A percentile compares a stretch with the other conserved stretches of the same genome.
Evolutionary conservation across 495 filamentous ascomycete species (phyloP).

Genomic region (Xylaria castorea): DNA sequence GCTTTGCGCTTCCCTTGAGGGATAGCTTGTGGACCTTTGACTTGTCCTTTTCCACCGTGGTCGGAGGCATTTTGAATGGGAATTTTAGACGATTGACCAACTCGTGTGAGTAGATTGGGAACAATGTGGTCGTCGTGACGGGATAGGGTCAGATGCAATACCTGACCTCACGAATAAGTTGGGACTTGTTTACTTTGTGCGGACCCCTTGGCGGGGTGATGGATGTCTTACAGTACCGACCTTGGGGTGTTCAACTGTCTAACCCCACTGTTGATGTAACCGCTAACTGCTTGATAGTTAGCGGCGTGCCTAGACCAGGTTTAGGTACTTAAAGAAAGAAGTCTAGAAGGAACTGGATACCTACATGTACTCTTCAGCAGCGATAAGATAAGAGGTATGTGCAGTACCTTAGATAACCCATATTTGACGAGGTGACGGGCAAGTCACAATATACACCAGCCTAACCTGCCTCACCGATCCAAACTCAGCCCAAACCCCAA

Average conservation of each 20-base stretch:
- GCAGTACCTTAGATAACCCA: not conserved
- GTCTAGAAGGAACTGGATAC: not conserved
- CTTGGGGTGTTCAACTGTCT: not conserved
- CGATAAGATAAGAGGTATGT: slow-evolving; percentile 5
- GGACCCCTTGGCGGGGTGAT: slow-evolving; percentile 42
- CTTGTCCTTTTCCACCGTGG: slow-evolving; percentile 70
- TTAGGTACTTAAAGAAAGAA: not conserved
- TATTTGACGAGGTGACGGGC: not conserved
- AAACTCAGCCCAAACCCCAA: slow-evolving; percentile 13
- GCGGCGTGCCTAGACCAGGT: not conserved
- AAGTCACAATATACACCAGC: not conserved
- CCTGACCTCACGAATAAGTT: not conserved
- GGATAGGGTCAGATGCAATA: not conserved
- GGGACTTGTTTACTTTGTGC: slow-evolving; percentile 40
- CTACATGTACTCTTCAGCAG: no score
- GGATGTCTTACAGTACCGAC: not conserved
- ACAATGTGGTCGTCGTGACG: not conserved
- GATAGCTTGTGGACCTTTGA: slow-evolving; percentile 94
- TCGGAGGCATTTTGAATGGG: slow-evolving; percentile 30
- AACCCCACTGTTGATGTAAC: not conserved
- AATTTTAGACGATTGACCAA: not conserved
- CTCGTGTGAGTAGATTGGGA: not conserved
- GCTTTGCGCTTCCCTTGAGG: slow-evolving; percentile 89
- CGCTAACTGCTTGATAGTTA: not conserved
- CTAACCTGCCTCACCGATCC: not conserved